A percentile compares a stretch with the other conserved stretches of the same genome.
Evolutionary conservation across 1,284 basidiomycete genomes (phyloP).

Genomic region (Testicularia cyperi): DNA sequence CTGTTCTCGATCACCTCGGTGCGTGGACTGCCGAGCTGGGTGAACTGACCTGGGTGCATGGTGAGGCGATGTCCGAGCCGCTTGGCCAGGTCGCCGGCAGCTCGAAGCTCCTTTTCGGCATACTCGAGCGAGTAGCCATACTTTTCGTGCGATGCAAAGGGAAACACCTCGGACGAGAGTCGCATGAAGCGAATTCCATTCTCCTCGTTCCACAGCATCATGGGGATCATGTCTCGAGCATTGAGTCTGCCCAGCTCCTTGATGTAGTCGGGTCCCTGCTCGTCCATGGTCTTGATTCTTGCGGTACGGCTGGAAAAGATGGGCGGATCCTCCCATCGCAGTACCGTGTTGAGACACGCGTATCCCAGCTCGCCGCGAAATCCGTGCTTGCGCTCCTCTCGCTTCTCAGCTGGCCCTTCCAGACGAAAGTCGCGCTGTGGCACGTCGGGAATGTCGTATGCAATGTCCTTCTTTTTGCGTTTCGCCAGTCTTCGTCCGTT

Average conservation of each 20-base stretch:
- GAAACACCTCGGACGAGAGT: slow-evolving; percentile 72
- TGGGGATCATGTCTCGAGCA: slow-evolving; percentile 67
- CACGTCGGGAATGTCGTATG: slow-evolving; percentile 70
- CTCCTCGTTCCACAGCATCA: slow-evolving; percentile 65
- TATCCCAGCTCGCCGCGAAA: slow-evolving; percentile 64
- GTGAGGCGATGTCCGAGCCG: slow-evolving; percentile 79
- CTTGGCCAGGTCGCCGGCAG: slow-evolving; percentile 73
- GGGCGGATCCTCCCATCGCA: slow-evolving; percentile 71
- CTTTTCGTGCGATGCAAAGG: slow-evolving; percentile 77
- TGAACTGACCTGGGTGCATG: slow-evolving; percentile 79
- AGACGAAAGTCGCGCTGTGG: slow-evolving; percentile 38
- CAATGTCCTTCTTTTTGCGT: slow-evolving; percentile 66
- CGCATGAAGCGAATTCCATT: slow-evolving; percentile 56
- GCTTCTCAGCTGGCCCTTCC: slow-evolving; percentile 33
- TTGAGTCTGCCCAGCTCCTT: slow-evolving; percentile 79
- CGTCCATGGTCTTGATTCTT: slow-evolving; percentile 75
- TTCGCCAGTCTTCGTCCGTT: slow-evolving; percentile 62
- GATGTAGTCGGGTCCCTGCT: slow-evolving; percentile 77
- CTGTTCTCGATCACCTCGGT: slow-evolving; percentile 73
- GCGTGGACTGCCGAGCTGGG: slow-evolving; percentile 77
- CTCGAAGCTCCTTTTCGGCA: slow-evolving; percentile 66
- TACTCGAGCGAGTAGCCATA: slow-evolving; percentile 79
- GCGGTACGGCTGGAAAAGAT: slow-evolving; percentile 77
- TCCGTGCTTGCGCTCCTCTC: slow-evolving; percentile 27
- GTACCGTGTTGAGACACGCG: slow-evolving; percentile 80